These are phyloP conservation scores for Apiospora marii DNA, from an alignment of 2,329 filamentous ascomycete genomes.

Conservation along the genomic window DNA sequence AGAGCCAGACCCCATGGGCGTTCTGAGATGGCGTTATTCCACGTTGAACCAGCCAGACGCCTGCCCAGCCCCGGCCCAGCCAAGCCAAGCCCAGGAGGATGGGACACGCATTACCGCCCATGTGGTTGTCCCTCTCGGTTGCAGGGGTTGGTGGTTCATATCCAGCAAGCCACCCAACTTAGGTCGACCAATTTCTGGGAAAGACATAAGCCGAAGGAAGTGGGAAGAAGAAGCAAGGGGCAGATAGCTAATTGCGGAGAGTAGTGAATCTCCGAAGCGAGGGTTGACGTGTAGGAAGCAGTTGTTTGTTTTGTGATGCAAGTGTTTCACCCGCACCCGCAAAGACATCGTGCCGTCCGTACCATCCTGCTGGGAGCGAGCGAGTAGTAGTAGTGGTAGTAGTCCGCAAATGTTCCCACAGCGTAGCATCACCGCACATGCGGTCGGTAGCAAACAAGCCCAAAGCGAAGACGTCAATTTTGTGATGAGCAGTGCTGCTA, in stretches of 20 bases:
- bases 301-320: not conserved
- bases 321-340: not conserved
- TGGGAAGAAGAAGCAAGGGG: not conserved
- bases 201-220: not conserved
- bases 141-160: slow-evolving; percentile 2
- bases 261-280: not conserved
- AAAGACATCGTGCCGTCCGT: slow-evolving; percentile 13
- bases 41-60: not conserved
- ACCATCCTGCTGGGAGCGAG: slow-evolving; percentile 11
- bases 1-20: slow-evolving; percentile 1
- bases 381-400: not conserved
- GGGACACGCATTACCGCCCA: slow-evolving; percentile 12
- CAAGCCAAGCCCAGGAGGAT: slow-evolving; percentile 7
- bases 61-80: not conserved
- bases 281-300: not conserved
- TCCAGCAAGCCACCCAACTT: slow-evolving; percentile 20
- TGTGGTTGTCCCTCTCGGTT: slow-evolving; percentile 2
- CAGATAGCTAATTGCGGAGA: not conserved
- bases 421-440: not conserved
- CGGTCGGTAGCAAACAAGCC: slow-evolving; percentile 5
- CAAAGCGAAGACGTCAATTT: not conserved
- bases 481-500: not conserved
- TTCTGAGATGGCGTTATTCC: slow-evolving; percentile 1
- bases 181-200: not conserved
- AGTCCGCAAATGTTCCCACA: not conserved